These are phyloP conservation scores for Shiraia sp. DNA, from an alignment of 2,329 filamentous ascomycete genomes.

Conservation along the genomic window DNA sequence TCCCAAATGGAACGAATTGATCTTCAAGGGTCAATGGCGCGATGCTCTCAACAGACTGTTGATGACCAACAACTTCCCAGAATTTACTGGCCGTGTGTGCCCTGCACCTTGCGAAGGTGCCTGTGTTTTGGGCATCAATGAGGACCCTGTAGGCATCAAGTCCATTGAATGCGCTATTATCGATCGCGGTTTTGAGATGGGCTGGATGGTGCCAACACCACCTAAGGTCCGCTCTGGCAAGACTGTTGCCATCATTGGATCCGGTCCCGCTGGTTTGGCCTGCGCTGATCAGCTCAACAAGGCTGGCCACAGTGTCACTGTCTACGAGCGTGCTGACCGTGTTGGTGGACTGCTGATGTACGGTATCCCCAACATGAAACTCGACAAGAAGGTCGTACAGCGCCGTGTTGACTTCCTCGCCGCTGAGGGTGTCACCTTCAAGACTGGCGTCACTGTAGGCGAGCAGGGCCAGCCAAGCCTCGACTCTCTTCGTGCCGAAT, in stretches of 20 bases:
- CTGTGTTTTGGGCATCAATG: constrained; percentile 94
- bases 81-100: constrained; percentile 96
- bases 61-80: constrained; percentile 98
- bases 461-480: constrained; percentile 72
- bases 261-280: constrained; percentile 87
- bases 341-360: constrained; percentile 95
- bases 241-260: constrained; percentile 85
- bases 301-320: constrained; percentile 82
- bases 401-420: constrained; percentile 95
- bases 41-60: constrained; percentile 89
- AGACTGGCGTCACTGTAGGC: constrained; percentile 76
- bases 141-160: constrained; percentile 97
- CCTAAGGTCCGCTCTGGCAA: constrained; percentile 84
- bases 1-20: constrained; percentile 91
- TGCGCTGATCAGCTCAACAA: constrained; percentile 93
- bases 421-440: constrained; percentile 81
- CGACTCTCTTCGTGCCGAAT: constrained; percentile 69
- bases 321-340: constrained; percentile 92
- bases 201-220: constrained; percentile 89
- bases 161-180: constrained; percentile 98
- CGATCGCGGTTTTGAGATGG: constrained; percentile 95
- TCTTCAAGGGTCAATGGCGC: constrained; percentile 70
- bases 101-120: constrained; percentile 95
- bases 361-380: constrained; percentile 99
- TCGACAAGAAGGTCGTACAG: constrained; percentile 96